Evolutionary conservation across 805 yeast species (phyloP), one percentile per base, ranked within the genome.

Genomic region (Lachancea waltii): DNA sequence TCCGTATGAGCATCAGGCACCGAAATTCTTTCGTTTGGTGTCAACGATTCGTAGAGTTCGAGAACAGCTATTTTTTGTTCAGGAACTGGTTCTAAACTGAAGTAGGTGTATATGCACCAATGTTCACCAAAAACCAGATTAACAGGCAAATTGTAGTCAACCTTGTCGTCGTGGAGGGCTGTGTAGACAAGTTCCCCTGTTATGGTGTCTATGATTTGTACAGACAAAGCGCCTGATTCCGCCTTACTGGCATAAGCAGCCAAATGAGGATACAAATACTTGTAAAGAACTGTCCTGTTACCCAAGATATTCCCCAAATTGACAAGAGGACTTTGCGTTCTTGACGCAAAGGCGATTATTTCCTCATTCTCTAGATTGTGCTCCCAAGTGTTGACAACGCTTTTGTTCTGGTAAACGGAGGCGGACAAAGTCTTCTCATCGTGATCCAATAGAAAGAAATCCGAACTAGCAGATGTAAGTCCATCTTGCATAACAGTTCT

Each of bases 281-380:
- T 92, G 72, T 89, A 86, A 27, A 86, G 62, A 1, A 85, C 90
- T 1, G 79, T 68, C 53, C 85, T 72, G 48, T 82, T 79, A 15
- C 81, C 79, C 20, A 83, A 62, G 0, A 82, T 74, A 18, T 74
- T 69, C 7, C 95, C 97, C 33, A 80, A 56, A 10, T 81, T 79
- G 0, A 81, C 77, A 4, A 70, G 63, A 9, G 55, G 49, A 14
- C 65, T 72, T 10, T 54, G 56, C 2, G 64, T 65, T 40, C 75
- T 67, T 2, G 56, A 29, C 0, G 68, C 63, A 22, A 65, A 55
- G 0, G 69, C 65, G 2, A 70, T 50, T 25, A 78, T 56, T n/a
- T 52, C 42, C 42, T 68, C 75, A 25, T 54, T 50, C 1, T 39
- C 41, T 3, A 62, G 43, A 9, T 46, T 41, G 34, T 62, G 62